Percentiles rank a stretch among this genome's conserved stretches.
These are phyloP conservation scores for Debaryomycetaceae sp. DNA, from an alignment of 1,139 yeast species.

Conservation along the genomic window DNA sequence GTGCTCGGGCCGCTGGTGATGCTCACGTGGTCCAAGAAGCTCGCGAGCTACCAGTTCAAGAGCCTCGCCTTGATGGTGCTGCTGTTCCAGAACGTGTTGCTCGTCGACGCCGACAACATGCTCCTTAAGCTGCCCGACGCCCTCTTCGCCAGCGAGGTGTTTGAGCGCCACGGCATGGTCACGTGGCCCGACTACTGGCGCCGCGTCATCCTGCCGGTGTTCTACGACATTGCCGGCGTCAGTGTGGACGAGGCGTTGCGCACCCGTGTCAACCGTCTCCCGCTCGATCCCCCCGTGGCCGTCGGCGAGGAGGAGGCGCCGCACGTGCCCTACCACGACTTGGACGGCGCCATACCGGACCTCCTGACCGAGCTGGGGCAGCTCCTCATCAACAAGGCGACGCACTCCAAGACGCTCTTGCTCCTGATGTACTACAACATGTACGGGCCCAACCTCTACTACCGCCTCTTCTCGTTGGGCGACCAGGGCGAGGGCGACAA, in stretches of 20 bases:
- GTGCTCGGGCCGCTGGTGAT: constrained; percentile 31
- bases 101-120: constrained; percentile 42
- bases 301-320: constrained; percentile 10
- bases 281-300: constrained; percentile 11
- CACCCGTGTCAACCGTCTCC: constrained; percentile 21
- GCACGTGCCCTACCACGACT: constrained; percentile 41
- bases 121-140: constrained; percentile 32
- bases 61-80: constrained; percentile 37
- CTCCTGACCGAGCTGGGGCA: constrained; percentile 66
- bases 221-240: constrained; percentile 60
- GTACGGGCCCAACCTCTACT: constrained; percentile 54
- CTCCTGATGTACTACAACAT: constrained; percentile 53
- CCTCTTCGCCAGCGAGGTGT: constrained; percentile 53
- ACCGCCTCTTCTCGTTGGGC: constrained; percentile 55
- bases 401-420: constrained; percentile 49
- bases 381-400: constrained; percentile 46
- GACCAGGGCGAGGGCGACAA: constrained; percentile 66
- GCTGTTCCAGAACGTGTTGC: constrained; percentile 37
- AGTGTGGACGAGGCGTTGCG: constrained; percentile 22
- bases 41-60: constrained; percentile 37
- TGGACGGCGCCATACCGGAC: constrained; percentile 56
- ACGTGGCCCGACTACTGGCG: constrained; percentile 87
- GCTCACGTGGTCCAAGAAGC: constrained; percentile 24
- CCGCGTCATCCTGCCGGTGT: constrained; percentile 65
- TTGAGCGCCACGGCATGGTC: constrained; percentile 52